A percentile compares a stretch with the other conserved stretches of the same genome.
These are phyloP conservation scores for Globisporangium cylindrosporum DNA, from an alignment of 352 stramenopile genomes.

Conservation along the genomic window DNA sequence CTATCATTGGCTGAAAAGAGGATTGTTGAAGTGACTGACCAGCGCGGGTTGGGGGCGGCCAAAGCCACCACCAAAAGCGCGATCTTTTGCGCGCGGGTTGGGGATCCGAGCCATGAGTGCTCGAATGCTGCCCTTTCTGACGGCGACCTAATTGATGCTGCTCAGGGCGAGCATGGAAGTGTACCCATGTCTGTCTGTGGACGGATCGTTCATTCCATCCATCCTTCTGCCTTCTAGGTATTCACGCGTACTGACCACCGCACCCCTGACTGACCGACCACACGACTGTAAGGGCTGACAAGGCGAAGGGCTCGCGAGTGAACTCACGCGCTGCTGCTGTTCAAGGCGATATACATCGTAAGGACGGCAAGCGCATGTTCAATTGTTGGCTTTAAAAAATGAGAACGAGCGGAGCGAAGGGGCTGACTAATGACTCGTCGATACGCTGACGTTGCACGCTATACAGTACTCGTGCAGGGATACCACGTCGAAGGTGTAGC, in stretches of 20 bases:
- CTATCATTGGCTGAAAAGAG: not conserved
- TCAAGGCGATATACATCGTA: not conserved
- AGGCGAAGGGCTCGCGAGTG: not conserved
- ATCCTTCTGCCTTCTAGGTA: not conserved
- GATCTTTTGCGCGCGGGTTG: conserved; percentile 8
- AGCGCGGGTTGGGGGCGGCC: not conserved
- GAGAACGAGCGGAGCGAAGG: not conserved
- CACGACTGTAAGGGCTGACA: not conserved
- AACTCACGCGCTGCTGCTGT: not conserved
- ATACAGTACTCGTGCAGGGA: not conserved
- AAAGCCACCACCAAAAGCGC: not conserved
- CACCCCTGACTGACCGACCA: not conserved
- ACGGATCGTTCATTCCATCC: not conserved
- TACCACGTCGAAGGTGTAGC: not conserved
- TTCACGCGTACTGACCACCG: not conserved
- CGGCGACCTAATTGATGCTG: not conserved
- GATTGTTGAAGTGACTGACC: conserved; percentile 6
- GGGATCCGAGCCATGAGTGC: not conserved
- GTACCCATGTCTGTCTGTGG: conserved; percentile 1
- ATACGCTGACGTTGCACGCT: not conserved
- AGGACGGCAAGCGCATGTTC: not conserved
- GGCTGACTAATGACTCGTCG: not conserved
- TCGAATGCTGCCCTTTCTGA: conserved; percentile 14
- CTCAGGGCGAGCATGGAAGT: not conserved
- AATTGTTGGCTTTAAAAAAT: not conserved